Conservation (phyloP, 2,329 filamentous ascomycete genomes). For the Ploettnerulaceae sp. region DNA sequence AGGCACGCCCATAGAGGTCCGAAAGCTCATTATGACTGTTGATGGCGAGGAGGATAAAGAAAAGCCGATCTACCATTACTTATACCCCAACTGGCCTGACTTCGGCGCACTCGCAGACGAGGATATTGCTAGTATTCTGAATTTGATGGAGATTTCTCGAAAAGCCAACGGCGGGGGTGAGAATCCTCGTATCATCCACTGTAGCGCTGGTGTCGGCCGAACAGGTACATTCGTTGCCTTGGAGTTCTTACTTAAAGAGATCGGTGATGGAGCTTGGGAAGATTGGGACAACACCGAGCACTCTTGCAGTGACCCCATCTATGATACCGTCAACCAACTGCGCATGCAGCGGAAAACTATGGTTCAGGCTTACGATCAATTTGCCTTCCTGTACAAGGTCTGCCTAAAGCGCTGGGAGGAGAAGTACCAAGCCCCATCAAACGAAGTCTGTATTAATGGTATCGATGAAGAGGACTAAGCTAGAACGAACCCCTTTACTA, state of each 20-base stretch:
- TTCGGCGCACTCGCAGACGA: conserved; percentile 72
- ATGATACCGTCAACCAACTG: conserved; percentile 71
- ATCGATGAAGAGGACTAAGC: conserved; percentile 4
- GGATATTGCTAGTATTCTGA: conserved; percentile 63
- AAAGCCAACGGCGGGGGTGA: conserved; percentile 48
- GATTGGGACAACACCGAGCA: conserved; percentile 31
- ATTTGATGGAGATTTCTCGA: conserved; percentile 63
- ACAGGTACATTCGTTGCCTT: conserved; percentile 94
- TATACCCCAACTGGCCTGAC: conserved; percentile 87
- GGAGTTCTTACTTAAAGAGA: conserved; percentile 82
- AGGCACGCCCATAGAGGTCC: conserved; percentile 63
- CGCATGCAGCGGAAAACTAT: conserved; percentile 88
- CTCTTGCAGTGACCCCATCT: conserved; percentile 61
- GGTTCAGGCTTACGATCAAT: conserved; percentile 87
- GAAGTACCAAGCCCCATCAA: conserved; percentile 42
- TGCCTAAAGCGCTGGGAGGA: conserved; percentile 70
- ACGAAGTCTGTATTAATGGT: conserved; percentile 15
- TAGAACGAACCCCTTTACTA: neutral
- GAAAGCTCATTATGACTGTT: conserved; percentile 59
- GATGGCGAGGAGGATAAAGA: conserved; percentile 41
- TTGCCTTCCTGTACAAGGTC: conserved; percentile 83
- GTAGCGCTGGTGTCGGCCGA: conserved; percentile 88
- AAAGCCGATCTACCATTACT: conserved; percentile 73
- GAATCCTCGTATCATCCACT: conserved; percentile 78
- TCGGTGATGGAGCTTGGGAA: conserved; percentile 61